A percentile compares a stretch with the other conserved stretches of the same genome.
These are phyloP conservation scores for Ambrosia trifida DNA, from an alignment of 129 eudicot species.

Conservation along the genomic window DNA sequence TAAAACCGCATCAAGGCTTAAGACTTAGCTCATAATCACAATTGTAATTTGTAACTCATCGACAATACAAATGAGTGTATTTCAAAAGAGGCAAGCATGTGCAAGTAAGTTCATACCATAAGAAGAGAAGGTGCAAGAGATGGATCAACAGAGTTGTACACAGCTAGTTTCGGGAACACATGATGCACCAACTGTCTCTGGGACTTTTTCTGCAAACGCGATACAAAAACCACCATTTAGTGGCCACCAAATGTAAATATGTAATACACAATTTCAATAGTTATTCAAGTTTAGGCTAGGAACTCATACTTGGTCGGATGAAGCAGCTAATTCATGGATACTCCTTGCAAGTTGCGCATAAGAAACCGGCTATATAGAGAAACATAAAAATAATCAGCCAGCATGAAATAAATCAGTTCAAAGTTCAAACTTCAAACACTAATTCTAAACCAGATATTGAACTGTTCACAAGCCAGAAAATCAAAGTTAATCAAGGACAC, in stretches of 20 bases:
- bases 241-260: not conserved
- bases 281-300: constrained; percentile 13
- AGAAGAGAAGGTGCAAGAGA: constrained; percentile 97
- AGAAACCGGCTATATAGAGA: constrained; percentile 73
- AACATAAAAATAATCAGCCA: constrained; percentile 18
- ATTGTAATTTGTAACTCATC: constrained; percentile 11
- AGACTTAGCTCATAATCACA: not conserved
- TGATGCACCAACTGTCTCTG: constrained; percentile 87
- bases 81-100: constrained; percentile 11
- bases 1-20: constrained; percentile 6
- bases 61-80: constrained; percentile 6
- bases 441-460: constrained; percentile 7
- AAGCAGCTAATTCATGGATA: constrained; percentile 91
- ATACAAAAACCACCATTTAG: constrained; percentile 20
- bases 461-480: constrained; percentile 3
- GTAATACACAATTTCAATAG: not conserved
- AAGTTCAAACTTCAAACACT: not conserved
- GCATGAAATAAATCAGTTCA: constrained; percentile 1
- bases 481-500: constrained; percentile 16
- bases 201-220: constrained; percentile 71
- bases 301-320: constrained; percentile 83
- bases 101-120: constrained; percentile 57
- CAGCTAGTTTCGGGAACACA: constrained; percentile 98
- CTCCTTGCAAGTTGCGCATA: constrained; percentile 99
- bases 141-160: constrained; percentile 96